Evolutionary conservation across 2,329 filamentous ascomycete genomes (phyloP).

Genomic region (Fusarium compactum): DNA sequence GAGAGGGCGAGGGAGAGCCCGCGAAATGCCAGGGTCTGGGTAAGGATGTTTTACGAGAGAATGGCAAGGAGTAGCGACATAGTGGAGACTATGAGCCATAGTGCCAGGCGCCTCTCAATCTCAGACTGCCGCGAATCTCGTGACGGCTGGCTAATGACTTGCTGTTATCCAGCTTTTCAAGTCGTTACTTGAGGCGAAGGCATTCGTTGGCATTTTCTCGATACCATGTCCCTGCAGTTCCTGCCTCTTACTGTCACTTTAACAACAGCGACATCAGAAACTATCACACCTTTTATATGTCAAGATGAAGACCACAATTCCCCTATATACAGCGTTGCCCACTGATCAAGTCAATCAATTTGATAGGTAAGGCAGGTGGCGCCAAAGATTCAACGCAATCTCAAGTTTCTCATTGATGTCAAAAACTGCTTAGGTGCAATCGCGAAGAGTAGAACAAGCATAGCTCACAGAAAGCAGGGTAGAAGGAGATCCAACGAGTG

Average conservation of each 20-base stretch:
- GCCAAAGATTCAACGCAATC: not conserved
- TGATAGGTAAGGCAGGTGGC: not conserved
- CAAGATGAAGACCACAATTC: not conserved
- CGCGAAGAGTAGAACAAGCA: not conserved
- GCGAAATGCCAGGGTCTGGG: constrained; percentile 26
- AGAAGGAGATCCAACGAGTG: constrained; percentile 25
- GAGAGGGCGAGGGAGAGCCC: constrained; percentile 26
- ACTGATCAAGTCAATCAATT: not conserved
- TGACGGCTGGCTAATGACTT: constrained; percentile 24
- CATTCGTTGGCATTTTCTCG: constrained; percentile 17
- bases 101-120: constrained; percentile 33
- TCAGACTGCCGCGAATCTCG: constrained; percentile 42
- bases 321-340: not conserved
- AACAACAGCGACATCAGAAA: not conserved
- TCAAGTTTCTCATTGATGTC: not conserved
- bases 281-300: not conserved
- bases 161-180: constrained; percentile 3
- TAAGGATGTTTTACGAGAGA: constrained; percentile 37
- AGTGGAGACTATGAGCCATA: constrained; percentile 21
- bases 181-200: constrained; percentile 20
- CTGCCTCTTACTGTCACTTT: not conserved
- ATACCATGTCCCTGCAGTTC: constrained; percentile 16
- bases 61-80: constrained; percentile 29
- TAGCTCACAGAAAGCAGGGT: not conserved
- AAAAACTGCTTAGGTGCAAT: not conserved